Conservation (phyloP, 371 early-diverging fungal species). For the Apophysomyces elegans region DNA sequence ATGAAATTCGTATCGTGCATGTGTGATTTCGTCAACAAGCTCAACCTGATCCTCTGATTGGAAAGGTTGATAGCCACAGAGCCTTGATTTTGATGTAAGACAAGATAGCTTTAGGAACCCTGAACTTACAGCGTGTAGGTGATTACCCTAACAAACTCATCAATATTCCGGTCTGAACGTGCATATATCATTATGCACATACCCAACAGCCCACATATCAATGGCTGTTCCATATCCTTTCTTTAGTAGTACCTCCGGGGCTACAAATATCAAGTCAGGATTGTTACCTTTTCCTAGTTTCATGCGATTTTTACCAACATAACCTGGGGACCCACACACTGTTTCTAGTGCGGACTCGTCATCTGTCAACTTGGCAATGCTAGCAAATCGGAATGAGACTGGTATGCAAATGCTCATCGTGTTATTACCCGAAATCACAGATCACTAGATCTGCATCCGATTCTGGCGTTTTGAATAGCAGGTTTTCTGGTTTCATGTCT, state of each 20-base stretch:
- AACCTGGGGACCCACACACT: conserved; percentile 65
- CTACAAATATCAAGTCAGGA: conserved; percentile 30
- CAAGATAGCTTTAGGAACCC: conserved; percentile 17
- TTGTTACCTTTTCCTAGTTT: neutral
- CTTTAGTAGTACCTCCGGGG: conserved; percentile 82
- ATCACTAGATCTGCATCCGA: conserved; percentile 65
- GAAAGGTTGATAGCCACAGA: conserved; percentile 79
- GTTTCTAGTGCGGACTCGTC: conserved; percentile 52
- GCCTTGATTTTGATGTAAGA: conserved; percentile 9
- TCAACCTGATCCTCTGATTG: conserved; percentile 61
- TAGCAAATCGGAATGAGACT: neutral
- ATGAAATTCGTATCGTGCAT: conserved; percentile 72
- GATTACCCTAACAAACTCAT: conserved; percentile 51
- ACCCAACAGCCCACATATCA: conserved; percentile 83
- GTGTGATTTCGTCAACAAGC: conserved; percentile 63
- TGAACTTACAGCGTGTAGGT: conserved; percentile 66
- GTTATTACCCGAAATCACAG: conserved; percentile 69
- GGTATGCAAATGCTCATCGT: neutral
- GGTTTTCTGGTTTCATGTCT: conserved; percentile 85
- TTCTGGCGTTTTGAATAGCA: conserved; percentile 66
- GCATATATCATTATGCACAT: conserved; percentile 16
- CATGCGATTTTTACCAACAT: conserved; percentile 32
- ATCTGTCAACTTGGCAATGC: conserved; percentile 19
- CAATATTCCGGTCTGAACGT: neutral
- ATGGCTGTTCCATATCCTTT: conserved; percentile 78